Base-by-base conservation (phyloP, 345 rosid genomes). In the Brassica cretica region DNA sequence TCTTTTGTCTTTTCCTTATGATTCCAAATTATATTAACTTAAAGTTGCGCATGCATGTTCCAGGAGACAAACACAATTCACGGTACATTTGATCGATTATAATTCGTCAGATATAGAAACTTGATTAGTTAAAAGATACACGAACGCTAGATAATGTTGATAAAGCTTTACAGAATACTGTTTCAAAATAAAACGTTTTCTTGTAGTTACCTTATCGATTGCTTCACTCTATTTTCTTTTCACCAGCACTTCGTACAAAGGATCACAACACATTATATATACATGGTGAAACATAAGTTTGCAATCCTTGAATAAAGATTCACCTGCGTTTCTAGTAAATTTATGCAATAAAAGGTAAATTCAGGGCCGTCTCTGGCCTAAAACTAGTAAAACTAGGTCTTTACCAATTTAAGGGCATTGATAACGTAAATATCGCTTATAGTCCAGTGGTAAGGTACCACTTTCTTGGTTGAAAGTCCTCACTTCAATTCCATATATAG, bases 1-100 rank as follows among this genome's bases (percentile, higher is more conserved):
- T 15, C 81, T 72, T 78, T 80, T 75, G 69, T 75, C 76, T 80
- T 75, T 56, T 71, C 83, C 67, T 70, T 64, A 71, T 78, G 72
- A 69, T 70, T 80, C 32, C 80, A 39, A 69, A 70, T 80, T 39
- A 72, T 72, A 73, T 16, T 46, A 63, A 51, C 32, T 73, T 68
- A 60, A 73, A 61, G 25, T 78, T 67, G 73, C 70, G 35, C 76
- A 71, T 67, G 35, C 76, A 78, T 56, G 66, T 39, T 71, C 49
- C 60, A 64, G 56, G 44, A 15, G 64, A 51, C 70, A 33, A 37
- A 49, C 74, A 49, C 70, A 62, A 70, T 49, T 76, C 56, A 62
- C 70, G 75, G 64, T 71, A 30, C n/a, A 56, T 27, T 65, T 39
- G 53, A 71, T 46, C 25, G 19, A 71, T 18, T 12, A 33, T 25